Percentiles rank a stretch among this genome's conserved stretches.
Evolutionary conservation across 192 early-diverging fungal species (phyloP).

Genomic region (Podila epicladia): DNA sequence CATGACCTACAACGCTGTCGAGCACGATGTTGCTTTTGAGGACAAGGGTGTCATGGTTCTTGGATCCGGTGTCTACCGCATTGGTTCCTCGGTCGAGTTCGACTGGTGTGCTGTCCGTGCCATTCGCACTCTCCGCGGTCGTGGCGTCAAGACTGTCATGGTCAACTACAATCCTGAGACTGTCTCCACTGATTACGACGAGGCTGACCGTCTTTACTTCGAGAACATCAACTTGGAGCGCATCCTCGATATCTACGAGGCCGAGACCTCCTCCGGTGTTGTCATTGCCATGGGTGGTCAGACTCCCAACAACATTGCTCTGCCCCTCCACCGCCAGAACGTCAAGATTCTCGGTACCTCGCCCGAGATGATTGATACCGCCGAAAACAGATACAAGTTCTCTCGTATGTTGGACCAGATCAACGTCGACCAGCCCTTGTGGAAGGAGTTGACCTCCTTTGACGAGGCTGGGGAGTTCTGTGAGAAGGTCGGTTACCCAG

Average conservation of each 20-base stretch:
- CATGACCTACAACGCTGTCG: constrained; percentile 95
- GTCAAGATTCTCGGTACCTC: constrained; percentile 95
- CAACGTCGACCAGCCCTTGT: constrained; percentile 96
- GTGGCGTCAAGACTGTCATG: constrained; percentile 95
- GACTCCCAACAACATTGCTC: constrained; percentile 97
- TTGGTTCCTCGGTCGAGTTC: constrained; percentile 98
- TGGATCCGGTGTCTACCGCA: constrained; percentile 98
- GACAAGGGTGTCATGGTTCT: constrained; percentile 98
- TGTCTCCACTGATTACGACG: constrained; percentile 99
- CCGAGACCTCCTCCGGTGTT: constrained; percentile 86
- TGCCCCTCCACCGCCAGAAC: constrained; percentile 88
- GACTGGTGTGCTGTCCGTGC: constrained; percentile 99
- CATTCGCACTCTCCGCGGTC: constrained; percentile 91
- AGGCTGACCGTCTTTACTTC: constrained; percentile 98
- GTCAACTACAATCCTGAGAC: constrained; percentile 99
- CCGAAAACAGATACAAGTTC: constrained; percentile 99
- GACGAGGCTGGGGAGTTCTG: constrained; percentile 90
- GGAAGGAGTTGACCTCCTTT: constrained; percentile 94
- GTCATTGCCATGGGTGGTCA: constrained; percentile 98
- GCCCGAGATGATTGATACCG: constrained; percentile 96
- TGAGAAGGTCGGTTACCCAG: constrained; percentile 90
- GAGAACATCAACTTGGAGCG: constrained; percentile 94
- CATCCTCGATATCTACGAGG: constrained; percentile 96
- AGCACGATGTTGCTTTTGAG: constrained; percentile 92
- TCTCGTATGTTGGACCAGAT: constrained; percentile 96